Evolutionary conservation across 352 stramenopile species (phyloP).

Genomic region (Albugo candida): DNA sequence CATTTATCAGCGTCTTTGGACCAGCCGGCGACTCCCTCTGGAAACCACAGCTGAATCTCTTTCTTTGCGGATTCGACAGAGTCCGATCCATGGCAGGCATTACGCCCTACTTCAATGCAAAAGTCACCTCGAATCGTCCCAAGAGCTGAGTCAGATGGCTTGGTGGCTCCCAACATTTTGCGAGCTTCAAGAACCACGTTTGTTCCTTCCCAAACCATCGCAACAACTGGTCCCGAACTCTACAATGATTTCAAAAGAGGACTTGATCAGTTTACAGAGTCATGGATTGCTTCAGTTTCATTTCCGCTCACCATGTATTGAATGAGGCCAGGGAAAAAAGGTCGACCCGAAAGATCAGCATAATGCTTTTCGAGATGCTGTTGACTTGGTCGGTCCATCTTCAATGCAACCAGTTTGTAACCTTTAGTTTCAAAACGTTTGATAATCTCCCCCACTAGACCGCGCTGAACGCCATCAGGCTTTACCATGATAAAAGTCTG

Average conservation of each 20-base stretch:
- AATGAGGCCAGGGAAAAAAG: constrained; percentile 90
- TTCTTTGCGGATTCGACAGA: constrained; percentile 93
- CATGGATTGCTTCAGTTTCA: background rate
- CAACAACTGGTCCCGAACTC: constrained; percentile 79
- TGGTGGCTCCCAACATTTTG: constrained; percentile 95
- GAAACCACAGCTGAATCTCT: constrained; percentile 98
- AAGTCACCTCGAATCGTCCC: constrained; percentile 96
- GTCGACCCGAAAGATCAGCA: constrained; percentile 84
- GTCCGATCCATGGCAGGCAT: constrained; percentile 95
- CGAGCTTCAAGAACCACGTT: constrained; percentile 85
- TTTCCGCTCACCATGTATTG: constrained; percentile 78
- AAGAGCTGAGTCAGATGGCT: constrained; percentile 86
- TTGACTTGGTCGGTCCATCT: constrained; percentile 63
- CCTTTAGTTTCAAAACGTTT: constrained; percentile 94
- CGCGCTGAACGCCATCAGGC: constrained; percentile 93
- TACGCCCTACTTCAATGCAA: constrained; percentile 86
- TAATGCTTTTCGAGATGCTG: constrained; percentile 81
- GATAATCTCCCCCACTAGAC: constrained; percentile 94
- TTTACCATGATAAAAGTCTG: constrained; percentile 91
- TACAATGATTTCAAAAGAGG: background rate
- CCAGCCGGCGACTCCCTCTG: constrained; percentile 84
- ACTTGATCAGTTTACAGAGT: background rate
- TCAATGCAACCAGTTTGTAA: constrained; percentile 94
- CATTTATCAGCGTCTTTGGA: constrained; percentile 79
- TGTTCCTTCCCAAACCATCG: constrained; percentile 91